Base-by-base conservation (phyloP, 495 filamentous ascomycete species). In the Penicillium paxilli region DNA sequence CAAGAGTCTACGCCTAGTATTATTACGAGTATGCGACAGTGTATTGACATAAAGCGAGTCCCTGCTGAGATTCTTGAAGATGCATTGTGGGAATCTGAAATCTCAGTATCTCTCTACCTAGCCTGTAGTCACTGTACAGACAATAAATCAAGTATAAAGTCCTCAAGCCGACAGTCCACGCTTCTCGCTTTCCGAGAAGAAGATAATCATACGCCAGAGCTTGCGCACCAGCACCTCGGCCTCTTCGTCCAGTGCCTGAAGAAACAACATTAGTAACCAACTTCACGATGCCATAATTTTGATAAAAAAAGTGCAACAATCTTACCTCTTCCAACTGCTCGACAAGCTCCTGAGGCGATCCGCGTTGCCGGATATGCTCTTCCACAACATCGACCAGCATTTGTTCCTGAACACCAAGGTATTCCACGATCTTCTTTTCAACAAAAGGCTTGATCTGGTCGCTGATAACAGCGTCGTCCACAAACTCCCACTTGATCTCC, bases 141-240 rank as follows among this genome's bases (percentile, higher is more conserved):
- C n/a, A n/a, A n/a, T n/a, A n/a, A n/a, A n/a, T n/a, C n/a, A 28
- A 28, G 5, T 11, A 28, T 28, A 11, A 14, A 38, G 35, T 7
- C n/a, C 35, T 38, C 17, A 20, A 46, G 14, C 8, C 10, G 10
- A 90, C 32, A 95, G 73, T 1, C 94, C 93, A 51, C 91, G 81
- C 77, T 94, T 96, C 83, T 96, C 94, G 63, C 86, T 88, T 73
- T 98, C 94, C 22, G 90, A 93, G 63, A 92, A 98, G 86, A 97
- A 98, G 68, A 98, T 96, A 45, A 96, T 83, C 92, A 98, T 95
- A 41, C 94, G 83, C 94, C 94, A 98, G 23, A 98, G 80, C 73
- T 97, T 98, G 82, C 89, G 93, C 17, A 98, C 94, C 58, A 98
- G 74, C 9, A 87, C 88, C 68, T 96, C 92, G 4, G 92, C 92